These are phyloP conservation scores for Penicillium rolfsii DNA, from an alignment of 2,329 filamentous ascomycete genomes.

Conservation along the genomic window DNA sequence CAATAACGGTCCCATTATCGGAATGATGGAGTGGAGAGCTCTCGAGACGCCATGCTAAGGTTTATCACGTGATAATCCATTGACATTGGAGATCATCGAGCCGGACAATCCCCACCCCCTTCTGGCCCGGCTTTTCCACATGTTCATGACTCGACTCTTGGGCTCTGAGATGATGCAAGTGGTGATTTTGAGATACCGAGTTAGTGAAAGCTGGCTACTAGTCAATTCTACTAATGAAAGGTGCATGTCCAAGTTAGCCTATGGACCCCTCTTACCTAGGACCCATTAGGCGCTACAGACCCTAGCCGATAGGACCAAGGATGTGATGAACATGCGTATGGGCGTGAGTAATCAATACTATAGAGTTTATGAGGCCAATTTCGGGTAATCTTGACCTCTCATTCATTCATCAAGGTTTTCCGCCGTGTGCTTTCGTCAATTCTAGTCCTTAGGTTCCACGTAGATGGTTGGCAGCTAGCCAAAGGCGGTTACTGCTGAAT, in stretches of 20 bases:
- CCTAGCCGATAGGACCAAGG: not conserved
- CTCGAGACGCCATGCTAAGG: not conserved
- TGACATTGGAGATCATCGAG: not conserved
- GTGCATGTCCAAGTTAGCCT: not conserved
- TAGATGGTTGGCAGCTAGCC: not conserved
- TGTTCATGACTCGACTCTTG: not conserved
- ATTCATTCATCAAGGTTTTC: not conserved
- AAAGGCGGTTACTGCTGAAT: not conserved
- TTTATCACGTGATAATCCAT: not conserved
- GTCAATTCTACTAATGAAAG: too few species aligned
- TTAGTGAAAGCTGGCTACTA: not conserved
- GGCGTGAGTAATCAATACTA: not conserved
- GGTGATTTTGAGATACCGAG: not conserved
- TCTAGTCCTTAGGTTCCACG: not conserved
- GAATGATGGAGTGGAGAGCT: not conserved
- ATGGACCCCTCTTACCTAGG: not conserved
- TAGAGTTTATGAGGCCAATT: not conserved
- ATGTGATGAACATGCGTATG: conserved; percentile 1
- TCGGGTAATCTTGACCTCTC: too few species aligned
- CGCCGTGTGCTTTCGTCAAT: not conserved
- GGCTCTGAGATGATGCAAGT: not conserved
- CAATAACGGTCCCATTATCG: not conserved
- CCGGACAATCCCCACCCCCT: not conserved
- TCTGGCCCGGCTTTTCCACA: not conserved
- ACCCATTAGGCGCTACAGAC: not conserved